Evolutionary conservation across 768 basidiomycete genomes (phyloP).

Genomic region (Piloderma croceum): DNA sequence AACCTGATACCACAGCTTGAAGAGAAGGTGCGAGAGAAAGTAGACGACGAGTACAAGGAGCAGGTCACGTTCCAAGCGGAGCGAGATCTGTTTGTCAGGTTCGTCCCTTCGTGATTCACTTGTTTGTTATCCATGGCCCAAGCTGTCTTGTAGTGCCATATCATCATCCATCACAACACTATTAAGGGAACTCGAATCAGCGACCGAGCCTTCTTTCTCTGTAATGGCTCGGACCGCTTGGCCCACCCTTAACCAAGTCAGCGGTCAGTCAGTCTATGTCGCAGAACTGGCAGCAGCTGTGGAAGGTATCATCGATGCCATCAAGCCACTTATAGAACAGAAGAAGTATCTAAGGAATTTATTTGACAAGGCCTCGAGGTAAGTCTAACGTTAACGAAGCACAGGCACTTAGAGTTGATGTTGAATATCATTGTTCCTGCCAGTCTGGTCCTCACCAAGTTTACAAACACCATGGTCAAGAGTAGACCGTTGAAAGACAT

Average conservation of each 20-base stretch:
- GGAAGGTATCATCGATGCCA: constrained; percentile 69
- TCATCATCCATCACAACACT: constrained; percentile 77
- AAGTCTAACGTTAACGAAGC: constrained; percentile 11
- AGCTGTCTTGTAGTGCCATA: constrained; percentile 52
- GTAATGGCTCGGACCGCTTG: constrained; percentile 76
- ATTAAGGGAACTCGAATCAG: constrained; percentile 80
- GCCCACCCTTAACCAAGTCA: constrained; percentile 76
- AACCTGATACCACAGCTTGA: constrained; percentile 57
- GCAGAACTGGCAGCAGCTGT: constrained; percentile 68
- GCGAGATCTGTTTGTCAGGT: constrained; percentile 88
- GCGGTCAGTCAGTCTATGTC: constrained; percentile 78
- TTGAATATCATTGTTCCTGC: constrained; percentile 1
- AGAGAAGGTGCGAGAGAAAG: constrained; percentile 81
- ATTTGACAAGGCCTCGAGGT: constrained; percentile 93
- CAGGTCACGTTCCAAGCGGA: constrained; percentile 80
- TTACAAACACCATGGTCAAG: constrained; percentile 84
- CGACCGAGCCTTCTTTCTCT: constrained; percentile 74
- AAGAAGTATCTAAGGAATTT: constrained; percentile 93
- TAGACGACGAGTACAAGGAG: constrained; percentile 70
- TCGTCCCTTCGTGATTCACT: constrained; percentile 11
- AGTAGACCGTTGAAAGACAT: constrained; percentile 89
- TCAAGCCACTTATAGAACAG: constrained; percentile 82
- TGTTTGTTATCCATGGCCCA: not conserved
- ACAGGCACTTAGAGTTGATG: no score
- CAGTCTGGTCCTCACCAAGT: constrained; percentile 79